Base-by-base conservation (phyloP, 2,329 filamentous ascomycete species). In the Aspergillaceae sp. region DNA sequence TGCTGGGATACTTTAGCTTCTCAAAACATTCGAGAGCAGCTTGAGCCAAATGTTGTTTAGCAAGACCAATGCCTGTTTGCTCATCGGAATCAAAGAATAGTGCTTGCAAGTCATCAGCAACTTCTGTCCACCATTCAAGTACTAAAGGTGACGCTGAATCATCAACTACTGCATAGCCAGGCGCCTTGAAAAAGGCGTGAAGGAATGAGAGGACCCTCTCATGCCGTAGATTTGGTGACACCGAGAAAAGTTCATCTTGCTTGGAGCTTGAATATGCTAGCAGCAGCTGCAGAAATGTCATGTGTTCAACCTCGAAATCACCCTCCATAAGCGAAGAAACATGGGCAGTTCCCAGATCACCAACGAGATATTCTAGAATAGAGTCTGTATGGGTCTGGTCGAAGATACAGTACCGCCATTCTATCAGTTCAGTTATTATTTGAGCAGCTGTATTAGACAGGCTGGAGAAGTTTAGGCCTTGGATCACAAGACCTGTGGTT, bases 51-150 rank as follows among this genome's bases (percentile, higher is more conserved):
- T 71, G 63, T 27, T 53, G 58, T 53, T 65, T 71, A 26, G 63
- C 64, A 48, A 53, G 53, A 32, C 56, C 54, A 45, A 64, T 52
- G 6, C 51, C 52, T 37, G 58, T 36, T 30, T 58, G 53, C 5
- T 62, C 56, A n/a, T 56, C 56, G 5, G 52, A 41, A 7, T 64
- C 54, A 32, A 64, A 42, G 34, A 59, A 53, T 30, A 60, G 49
- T 34, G 67, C 65, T 34, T 61, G 60, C 6, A 70, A 48, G 42
- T 61, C 59, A 44, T 70, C 68, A 7, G 68, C 68, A 35, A 60
- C 62, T 42, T 67, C 64, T 26, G 65, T 66, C 66, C 63, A 72
- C 53, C 62, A 72, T 48, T 71, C 68, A n/a, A 71, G 49, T 7
- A 65, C 58, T 33, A 64, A 50, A 3, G 64, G 60, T 29, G 62